Conservation (phyloP, 2,329 filamentous ascomycete genomes). For the Trichoderma citrinoviride region DNA sequence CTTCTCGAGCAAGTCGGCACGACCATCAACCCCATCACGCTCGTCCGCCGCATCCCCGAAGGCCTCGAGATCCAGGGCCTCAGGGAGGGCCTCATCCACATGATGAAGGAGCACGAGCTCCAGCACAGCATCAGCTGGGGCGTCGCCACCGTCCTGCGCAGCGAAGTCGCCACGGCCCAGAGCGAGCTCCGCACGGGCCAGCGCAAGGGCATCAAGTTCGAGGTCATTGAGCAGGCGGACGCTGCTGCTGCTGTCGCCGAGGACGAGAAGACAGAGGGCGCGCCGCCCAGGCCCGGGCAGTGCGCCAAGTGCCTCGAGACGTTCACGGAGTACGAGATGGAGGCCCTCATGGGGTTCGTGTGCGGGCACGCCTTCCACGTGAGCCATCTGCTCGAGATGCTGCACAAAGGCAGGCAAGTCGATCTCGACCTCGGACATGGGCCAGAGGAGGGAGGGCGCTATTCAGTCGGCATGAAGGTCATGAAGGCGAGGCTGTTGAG, state of each 20-base stretch:
- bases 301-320: slow-evolving; percentile 57
- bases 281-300: slow-evolving; percentile 48
- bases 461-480: slow-evolving; percentile 81
- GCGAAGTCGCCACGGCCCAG: slow-evolving; percentile 85
- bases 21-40: slow-evolving; percentile 84
- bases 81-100: slow-evolving; percentile 79
- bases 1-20: slow-evolving; percentile 93
- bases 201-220: slow-evolving; percentile 83
- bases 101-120: slow-evolving; percentile 94
- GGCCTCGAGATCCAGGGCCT: slow-evolving; percentile 90
- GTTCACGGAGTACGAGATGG: slow-evolving; percentile 61
- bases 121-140: slow-evolving; percentile 90
- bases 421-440: slow-evolving; percentile 49
- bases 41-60: slow-evolving; percentile 87
- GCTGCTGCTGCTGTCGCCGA: slow-evolving; percentile 22
- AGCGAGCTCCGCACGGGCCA: slow-evolving; percentile 75
- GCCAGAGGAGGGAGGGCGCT: slow-evolving; percentile 45
- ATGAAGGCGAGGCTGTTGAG: slow-evolving; percentile 77
- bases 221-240: slow-evolving; percentile 52
- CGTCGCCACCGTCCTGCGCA: slow-evolving; percentile 79
- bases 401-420: slow-evolving; percentile 45
- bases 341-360: slow-evolving; percentile 75
- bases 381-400: slow-evolving; percentile 61
- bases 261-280: slow-evolving; percentile 26
- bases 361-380: slow-evolving; percentile 83